Percentiles rank a stretch among this genome's conserved stretches.
These are phyloP conservation scores for Hawksworthiomyces lignivorus DNA, from an alignment of 2,329 filamentous ascomycete genomes.

Conservation along the genomic window DNA sequence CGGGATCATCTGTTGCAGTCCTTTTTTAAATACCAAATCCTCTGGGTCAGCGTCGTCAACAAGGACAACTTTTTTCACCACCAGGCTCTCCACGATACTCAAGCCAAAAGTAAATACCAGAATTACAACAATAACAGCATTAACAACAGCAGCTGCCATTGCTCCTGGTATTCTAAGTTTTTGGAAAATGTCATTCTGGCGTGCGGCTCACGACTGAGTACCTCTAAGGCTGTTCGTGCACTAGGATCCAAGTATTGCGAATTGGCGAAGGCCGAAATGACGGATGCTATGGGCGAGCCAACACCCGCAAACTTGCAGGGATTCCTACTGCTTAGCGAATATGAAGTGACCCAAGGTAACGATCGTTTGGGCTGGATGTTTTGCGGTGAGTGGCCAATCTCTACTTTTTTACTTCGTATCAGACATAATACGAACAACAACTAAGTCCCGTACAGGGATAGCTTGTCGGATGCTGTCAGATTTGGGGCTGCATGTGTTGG, in stretches of 20 bases:
- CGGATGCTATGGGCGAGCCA: conserved; percentile 5
- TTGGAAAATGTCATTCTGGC: conserved; percentile 9
- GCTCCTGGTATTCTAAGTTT: conserved; percentile 6
- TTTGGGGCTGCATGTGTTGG: conserved; percentile 8
- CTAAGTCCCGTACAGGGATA: too few species aligned
- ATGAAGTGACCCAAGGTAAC: conserved; percentile 9
- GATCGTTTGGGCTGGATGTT: conserved; percentile 8
- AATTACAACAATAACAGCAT: too few species aligned
- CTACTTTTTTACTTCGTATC: too few species aligned
- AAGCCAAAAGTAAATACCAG: too few species aligned
- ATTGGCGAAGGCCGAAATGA: conserved; percentile 3
- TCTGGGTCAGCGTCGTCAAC: conserved; percentile 8
- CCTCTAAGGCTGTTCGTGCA: conserved; percentile 3
- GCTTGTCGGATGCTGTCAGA: conserved; percentile 9
- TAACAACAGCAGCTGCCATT: neutral
- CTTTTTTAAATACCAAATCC: conserved; percentile 9
- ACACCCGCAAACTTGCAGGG: conserved; percentile 8
- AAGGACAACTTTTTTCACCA: conserved; percentile 4
- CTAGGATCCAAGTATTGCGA: conserved; percentile 5
- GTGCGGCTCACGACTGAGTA: conserved; percentile 7
- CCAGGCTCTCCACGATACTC: neutral
- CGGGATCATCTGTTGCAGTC: conserved; percentile 7
- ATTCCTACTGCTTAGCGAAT: conserved; percentile 8
- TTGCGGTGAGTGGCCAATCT: too few species aligned
- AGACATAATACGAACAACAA: too few species aligned